phyloP scores from a whole-genome alignment of 805 yeast genomes.

The Ogataea nitratoaversa region DNA sequence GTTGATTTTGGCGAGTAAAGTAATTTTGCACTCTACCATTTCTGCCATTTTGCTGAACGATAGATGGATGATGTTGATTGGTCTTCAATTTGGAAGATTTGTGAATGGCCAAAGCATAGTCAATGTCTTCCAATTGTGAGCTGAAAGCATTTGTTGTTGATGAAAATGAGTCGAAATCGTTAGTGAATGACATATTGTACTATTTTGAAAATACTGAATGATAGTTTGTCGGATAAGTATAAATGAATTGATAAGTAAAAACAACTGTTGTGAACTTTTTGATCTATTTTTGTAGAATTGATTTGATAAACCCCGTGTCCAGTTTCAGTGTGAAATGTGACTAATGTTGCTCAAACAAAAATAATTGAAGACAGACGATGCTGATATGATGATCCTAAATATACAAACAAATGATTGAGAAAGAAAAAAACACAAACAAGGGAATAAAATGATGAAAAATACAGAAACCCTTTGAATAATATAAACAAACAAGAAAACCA shows the following conservation, averaged over 20 bases:
- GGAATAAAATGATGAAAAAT: neutral
- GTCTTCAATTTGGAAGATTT: neutral
- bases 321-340: neutral
- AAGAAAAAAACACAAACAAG: neutral
- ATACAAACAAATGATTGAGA: neutral
- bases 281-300: too few species aligned
- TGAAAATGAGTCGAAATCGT: neutral
- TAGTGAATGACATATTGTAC: neutral
- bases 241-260: too few species aligned
- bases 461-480: too few species aligned
- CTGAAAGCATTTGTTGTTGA: slow-evolving; percentile 6
- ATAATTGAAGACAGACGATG: neutral
- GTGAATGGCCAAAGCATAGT: slow-evolving; percentile 3
- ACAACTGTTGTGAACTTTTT: too few species aligned
- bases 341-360: neutral
- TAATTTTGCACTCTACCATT: neutral
- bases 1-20: neutral
- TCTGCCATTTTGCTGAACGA: neutral
- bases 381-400: neutral
- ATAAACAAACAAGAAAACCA: too few species aligned
- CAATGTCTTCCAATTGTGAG: slow-evolving; percentile 13
- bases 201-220: neutral
- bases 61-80: neutral
- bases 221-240: neutral
- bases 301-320: neutral